phyloP scores from a whole-genome alignment of 1,139 yeast genomes.

The Suhomyces kunorum region DNA sequence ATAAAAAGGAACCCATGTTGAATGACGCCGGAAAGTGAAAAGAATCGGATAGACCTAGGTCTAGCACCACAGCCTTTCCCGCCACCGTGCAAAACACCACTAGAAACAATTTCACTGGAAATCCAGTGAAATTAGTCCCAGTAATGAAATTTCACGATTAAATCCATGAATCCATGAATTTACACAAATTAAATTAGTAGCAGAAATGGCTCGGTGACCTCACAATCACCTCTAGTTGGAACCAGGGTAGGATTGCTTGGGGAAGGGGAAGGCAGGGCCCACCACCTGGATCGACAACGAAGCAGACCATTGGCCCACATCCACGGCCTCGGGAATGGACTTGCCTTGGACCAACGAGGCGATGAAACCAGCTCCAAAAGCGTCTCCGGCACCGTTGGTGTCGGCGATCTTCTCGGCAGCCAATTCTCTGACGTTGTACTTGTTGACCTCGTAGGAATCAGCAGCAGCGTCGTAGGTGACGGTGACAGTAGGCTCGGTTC shows the following conservation, averaged over 20 bases:
- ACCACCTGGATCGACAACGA: conserved; percentile 85
- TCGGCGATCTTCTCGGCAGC: conserved; percentile 70
- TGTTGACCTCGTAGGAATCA: conserved; percentile 48
- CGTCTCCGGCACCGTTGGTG: conserved; percentile 99
- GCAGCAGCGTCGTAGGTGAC: conserved; percentile 56
- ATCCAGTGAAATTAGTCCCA: neutral
- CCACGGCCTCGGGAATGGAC: conserved; percentile 60
- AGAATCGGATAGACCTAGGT: conserved; percentile 1
- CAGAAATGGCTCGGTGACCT: too few species aligned
- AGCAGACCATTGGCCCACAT: conserved; percentile 97
- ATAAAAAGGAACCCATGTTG: conserved; percentile 16
- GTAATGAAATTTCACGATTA: too few species aligned
- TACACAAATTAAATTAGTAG: too few species aligned
- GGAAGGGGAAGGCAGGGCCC: conserved; percentile 93
- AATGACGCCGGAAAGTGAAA: conserved; percentile 14
- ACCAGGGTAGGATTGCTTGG: conserved; percentile 59
- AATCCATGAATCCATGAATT: too few species aligned
- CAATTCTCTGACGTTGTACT: conserved; percentile 71
- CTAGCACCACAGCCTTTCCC: too few species aligned
- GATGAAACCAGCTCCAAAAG: conserved; percentile 96
- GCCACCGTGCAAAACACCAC: too few species aligned
- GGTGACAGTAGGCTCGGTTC: conserved; percentile 82
- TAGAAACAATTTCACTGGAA: too few species aligned
- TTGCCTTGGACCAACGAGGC: conserved; percentile 85
- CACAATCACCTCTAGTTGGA: conserved; percentile 3